phyloP scores from a whole-genome alignment of 2,329 filamentous ascomycete genomes.

The Beauveria sp. region DNA sequence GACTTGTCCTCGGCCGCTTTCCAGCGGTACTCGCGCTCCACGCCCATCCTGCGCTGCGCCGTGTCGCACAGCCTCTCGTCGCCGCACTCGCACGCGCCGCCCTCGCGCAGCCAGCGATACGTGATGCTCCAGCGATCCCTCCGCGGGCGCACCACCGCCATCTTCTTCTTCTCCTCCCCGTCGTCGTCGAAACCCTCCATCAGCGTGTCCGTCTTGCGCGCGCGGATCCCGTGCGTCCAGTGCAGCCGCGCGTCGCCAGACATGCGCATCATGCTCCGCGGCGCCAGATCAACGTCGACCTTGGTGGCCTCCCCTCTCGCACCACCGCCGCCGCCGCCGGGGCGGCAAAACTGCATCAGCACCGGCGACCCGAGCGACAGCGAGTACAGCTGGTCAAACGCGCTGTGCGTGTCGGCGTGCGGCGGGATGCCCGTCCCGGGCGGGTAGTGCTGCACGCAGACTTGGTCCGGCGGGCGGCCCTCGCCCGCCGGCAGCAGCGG shows the following conservation, averaged over 20 bases:
- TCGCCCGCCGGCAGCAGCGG: conserved; percentile 37
- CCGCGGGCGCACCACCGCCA: conserved; percentile 29
- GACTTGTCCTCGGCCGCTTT: conserved; percentile 18
- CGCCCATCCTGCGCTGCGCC: conserved; percentile 36
- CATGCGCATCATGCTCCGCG: conserved; percentile 45
- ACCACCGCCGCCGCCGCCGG: neutral
- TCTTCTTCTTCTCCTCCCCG: too few relatives aligned
- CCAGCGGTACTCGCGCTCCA: conserved; percentile 45
- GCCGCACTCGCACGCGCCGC: conserved; percentile 42
- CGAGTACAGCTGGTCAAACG: conserved; percentile 37
- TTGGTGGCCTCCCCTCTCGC: conserved; percentile 2
- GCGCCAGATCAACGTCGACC: conserved; percentile 38
- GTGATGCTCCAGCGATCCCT: conserved; percentile 47
- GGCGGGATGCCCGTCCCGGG: conserved; percentile 53
- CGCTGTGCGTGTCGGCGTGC: conserved; percentile 50
- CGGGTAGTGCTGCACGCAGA: conserved; percentile 53
- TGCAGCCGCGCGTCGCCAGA: conserved; percentile 41
- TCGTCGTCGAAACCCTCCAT: conserved; percentile 14
- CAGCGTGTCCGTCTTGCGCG: conserved; percentile 43
- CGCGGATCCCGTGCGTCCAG: conserved; percentile 49
- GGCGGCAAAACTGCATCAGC: conserved; percentile 36
- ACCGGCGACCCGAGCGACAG: conserved; percentile 35
- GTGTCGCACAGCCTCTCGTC: conserved; percentile 43
- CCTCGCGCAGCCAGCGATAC: conserved; percentile 43
- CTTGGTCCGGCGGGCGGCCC: conserved; percentile 42